Base-by-base conservation (phyloP, 495 filamentous ascomycete genomes). In the Penicillium subrubescens region DNA sequence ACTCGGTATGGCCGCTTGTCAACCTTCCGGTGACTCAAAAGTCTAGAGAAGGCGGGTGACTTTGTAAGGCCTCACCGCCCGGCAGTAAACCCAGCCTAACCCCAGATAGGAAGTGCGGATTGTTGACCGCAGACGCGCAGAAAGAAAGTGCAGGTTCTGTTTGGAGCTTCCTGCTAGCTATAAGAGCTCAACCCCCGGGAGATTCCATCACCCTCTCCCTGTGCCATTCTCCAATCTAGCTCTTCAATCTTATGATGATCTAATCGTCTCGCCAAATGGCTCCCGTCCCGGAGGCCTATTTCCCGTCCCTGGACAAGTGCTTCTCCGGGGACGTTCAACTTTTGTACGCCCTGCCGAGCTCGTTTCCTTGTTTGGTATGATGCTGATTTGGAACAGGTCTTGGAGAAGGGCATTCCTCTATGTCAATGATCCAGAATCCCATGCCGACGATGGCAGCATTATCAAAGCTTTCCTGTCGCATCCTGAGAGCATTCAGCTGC, bases 401-500 rank as follows among this genome's bases (percentile, higher is more conserved):
- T 97, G 93, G 93, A 88, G 84, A 72, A 80, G 85, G 57, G 87
- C 88, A 52, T 92, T 89, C 64, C 81, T 84, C 29, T 86, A 87
- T 14, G 80, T 92, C 43, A 84, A 82, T 72, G 83, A 89, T 59
- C 71, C 81, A 17, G 73, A 82, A 21, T 70, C 73, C 57, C 75
- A 82, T 62, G 73, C 76, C 55, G 80, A 84, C 34, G 80, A 83
- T 65, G 79, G 74, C 59, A 65, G 78, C 57, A 77, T 77, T 62
- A 76, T 92, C 57, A 70, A 83, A 35, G 78, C 82, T 56, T 94
- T 93, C 74, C 79, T 95, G 59, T 84, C 82, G 59, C 88, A 92
- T 66, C 82, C 83, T 65, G 83, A 89, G 59, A 87, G 87, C 71
- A 71, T 90, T 66, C 77, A 84, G 67, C 77, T 92, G 61, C 82